Base-by-base conservation (phyloP, 352 stramenopile species). In the Phytophthora cactorum region DNA sequence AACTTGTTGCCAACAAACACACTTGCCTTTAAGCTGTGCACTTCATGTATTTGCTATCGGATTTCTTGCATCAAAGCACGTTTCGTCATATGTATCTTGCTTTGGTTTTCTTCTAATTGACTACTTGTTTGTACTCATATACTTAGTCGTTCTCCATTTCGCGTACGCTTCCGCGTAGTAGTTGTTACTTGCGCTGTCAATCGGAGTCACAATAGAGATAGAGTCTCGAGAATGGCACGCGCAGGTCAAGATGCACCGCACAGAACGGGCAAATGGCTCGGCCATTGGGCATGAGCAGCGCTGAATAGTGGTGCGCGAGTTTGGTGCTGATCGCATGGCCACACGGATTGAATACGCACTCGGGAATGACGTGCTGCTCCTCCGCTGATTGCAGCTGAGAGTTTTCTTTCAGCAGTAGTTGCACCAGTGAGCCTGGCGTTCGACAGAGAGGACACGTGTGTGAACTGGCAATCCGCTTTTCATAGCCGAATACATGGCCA, bases 281-380 rank as follows among this genome's bases (percentile, higher is more conserved):
- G 41, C 86, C 86, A 53, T 90, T 93, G 1, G 84, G 84, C 81
- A 95, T 91, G 27, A 89, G 65, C 27, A 95, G 45, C 32, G 59
- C 59, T 8, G 82, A 72, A 54, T 91, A 92, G 43, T 90, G 73
- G 1, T 59, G 66, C n/a, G 86, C 86, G 17, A 92, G 74, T 28
- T 84, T 86, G 46, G 55, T 70, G 52, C 82, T 92, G 63, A 91
- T 91, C 8, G 85, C 80, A 50, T 95, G 86, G n/a, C 86, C 86
- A 56, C 86, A 95, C 25, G 86, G 86, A 67, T 95, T 95, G 27
- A 95, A 80, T 1, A 95, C 86, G 47, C 81, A 92, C 70, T 92
- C 86, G 22, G 86, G 86, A 49, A 92, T 81, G 3, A 69, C 66
- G 15, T 80, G 74, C 15, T 82, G 86, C 50, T 92, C 86, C 7